Conservation (phyloP, 2,329 filamentous ascomycete genomes). For the Aspergillus sp. region DNA sequence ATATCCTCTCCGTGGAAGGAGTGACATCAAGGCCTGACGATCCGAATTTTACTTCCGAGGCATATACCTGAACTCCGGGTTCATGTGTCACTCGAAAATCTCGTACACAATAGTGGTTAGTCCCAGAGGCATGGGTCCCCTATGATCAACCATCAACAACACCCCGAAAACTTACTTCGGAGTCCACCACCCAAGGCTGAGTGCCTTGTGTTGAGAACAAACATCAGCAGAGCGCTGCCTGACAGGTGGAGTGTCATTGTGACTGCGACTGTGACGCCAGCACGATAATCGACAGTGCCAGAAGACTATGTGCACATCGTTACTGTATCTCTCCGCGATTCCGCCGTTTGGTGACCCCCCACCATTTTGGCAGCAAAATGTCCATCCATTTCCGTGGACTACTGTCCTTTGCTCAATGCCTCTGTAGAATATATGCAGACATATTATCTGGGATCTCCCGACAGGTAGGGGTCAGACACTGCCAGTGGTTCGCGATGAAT, state of each 20-base stretch:
- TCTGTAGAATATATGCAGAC: no score
- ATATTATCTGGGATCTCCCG: no score
- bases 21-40: neutral
- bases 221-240: neutral
- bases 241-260: neutral
- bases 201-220: neutral
- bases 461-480: no score
- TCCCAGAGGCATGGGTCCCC: conserved; percentile 6
- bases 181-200: neutral
- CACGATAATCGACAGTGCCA: neutral
- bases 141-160: neutral
- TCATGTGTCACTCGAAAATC: neutral
- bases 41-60: neutral
- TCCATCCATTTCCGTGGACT: neutral
- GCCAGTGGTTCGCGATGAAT: no score
- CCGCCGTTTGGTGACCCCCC: neutral
- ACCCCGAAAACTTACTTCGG: neutral
- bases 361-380: neutral
- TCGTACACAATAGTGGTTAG: neutral
- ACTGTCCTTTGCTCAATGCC: neutral
- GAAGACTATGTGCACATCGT: neutral
- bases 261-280: neutral
- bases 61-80: neutral
- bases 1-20: neutral
- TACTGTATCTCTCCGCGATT: neutral